Base-by-base conservation (phyloP, 1,284 basidiomycete species). In the Marasmius tenuissimus region DNA sequence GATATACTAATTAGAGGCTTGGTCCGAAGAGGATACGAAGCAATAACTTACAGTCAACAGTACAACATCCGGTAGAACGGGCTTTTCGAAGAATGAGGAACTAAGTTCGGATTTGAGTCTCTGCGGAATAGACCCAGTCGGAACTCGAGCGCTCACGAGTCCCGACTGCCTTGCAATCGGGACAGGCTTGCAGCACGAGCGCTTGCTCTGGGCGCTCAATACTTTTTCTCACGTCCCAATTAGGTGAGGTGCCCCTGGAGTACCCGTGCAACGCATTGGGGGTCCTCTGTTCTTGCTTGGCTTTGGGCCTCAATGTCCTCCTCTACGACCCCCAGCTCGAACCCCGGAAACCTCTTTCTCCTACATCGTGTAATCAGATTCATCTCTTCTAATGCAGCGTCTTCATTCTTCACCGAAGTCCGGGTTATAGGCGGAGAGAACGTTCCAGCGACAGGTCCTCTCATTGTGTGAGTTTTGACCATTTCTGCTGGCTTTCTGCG, bases 361-460 rank as follows among this genome's bases (percentile, higher is more conserved):
- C 75, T 85, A 3, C 91, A 93, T 75, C 77, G 78, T 56, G 72
- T 87, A 54, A 76, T 97, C 63, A 87, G 92, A 60, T 76, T 78
- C 35, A 75, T 95, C 58, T 90, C 94, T 16, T 77, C 82, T 50
- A 86, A 86, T 76, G 91, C 93, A 4, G 83, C 93, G 35, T 82
- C 85, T 72, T 89, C 92, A 10, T 97, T 97, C 83, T 97, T 95
- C 81, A 87, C 86, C 1, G 88, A 94, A 72, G 85, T 96, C 57
- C 88, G 86, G 69, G 87, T 96, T 57, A 84, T 96, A 67, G 93
- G 91, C 57, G 86, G 83, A 58, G 92, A 96, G 73, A 89, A 96
- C 71, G 92, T 97, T 8, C 94, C 95, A 4, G 75, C 73, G 64
- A 82, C 91, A 64, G 94, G 93, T 0, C 94, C 94, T 27, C 86